A percentile compares a stretch with the other conserved stretches of the same genome.
phyloP scores from a whole-genome alignment of 1,284 basidiomycete genomes.

The Tetrapyrgos nigripes region DNA sequence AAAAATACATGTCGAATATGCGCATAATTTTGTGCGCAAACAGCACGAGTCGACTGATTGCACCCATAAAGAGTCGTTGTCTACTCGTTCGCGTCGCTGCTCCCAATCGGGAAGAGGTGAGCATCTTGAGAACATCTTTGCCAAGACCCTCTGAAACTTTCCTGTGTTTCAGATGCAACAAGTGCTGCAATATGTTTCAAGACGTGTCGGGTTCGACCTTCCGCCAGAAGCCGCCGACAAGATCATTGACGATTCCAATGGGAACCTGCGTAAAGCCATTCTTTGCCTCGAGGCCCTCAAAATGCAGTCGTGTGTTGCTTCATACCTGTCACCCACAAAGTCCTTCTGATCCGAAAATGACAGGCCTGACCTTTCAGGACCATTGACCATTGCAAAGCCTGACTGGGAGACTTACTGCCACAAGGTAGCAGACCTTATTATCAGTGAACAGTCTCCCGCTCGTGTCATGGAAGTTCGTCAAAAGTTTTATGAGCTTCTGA shows the following conservation, averaged over 20 bases:
- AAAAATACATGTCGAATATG: conserved; percentile 99
- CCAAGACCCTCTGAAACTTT: conserved; percentile 1
- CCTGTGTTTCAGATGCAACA: conserved; percentile 68
- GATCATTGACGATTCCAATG: conserved; percentile 84
- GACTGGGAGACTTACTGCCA: conserved; percentile 99
- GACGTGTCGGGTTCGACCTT: conserved; percentile 82
- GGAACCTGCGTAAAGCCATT: conserved; percentile 95
- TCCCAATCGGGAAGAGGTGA: conserved; percentile 79
- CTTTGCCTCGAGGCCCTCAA: conserved; percentile 95
- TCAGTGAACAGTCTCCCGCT: conserved; percentile 93
- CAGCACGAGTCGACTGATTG: conserved; percentile 95
- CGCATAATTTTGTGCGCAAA: conserved; percentile 98
- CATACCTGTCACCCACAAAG: conserved; percentile 7
- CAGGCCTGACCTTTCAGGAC: conserved; percentile 77
- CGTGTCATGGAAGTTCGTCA: conserved; percentile 90
- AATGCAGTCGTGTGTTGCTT: conserved; percentile 82
- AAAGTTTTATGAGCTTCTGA: conserved; percentile 95
- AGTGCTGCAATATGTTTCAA: conserved; percentile 85
- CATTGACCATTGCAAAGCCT: conserved; percentile 88
- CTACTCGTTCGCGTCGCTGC: conserved; percentile 94
- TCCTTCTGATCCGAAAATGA: conserved; percentile 4
- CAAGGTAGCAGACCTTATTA: conserved; percentile 92
- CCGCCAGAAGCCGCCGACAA: conserved; percentile 76
- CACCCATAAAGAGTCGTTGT: conserved; percentile 96
- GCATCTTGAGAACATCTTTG: conserved; percentile 24